These are phyloP conservation scores for Fusarium liriodendri DNA, from an alignment of 2,329 filamentous ascomycete genomes.

Conservation along the genomic window DNA sequence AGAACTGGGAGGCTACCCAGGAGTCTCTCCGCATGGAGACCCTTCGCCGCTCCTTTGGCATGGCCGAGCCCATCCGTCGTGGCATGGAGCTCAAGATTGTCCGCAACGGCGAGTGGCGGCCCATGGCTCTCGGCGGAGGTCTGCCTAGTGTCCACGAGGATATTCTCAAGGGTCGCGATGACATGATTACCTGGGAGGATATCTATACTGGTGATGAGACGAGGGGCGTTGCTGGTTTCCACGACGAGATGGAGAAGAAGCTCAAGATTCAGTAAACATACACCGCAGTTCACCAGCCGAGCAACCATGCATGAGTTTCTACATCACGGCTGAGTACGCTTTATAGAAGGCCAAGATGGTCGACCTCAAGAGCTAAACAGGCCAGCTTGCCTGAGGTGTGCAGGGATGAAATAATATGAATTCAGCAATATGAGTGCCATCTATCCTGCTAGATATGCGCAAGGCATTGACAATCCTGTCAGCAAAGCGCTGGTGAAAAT, in stretches of 20 bases:
- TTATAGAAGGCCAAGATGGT: slow-evolving; percentile 28
- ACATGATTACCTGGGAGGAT: slow-evolving; percentile 90
- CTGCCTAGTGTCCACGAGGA: slow-evolving; percentile 84
- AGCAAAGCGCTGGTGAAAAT: slow-evolving; percentile 29
- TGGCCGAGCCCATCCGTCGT: slow-evolving; percentile 90
- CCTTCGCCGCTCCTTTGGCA: slow-evolving; percentile 87
- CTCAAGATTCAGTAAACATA: slow-evolving; percentile 73
- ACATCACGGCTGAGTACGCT: slow-evolving; percentile 28
- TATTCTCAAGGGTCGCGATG: slow-evolving; percentile 83
- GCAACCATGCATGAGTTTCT: slow-evolving; percentile 15
- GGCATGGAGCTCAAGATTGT: slow-evolving; percentile 97
- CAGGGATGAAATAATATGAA: slow-evolving; percentile 21
- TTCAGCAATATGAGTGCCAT: slow-evolving; percentile 23
- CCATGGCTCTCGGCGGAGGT: slow-evolving; percentile 71
- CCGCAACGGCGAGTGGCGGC: slow-evolving; percentile 82
- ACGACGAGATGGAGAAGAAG: slow-evolving; percentile 94
- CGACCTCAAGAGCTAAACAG: not conserved
- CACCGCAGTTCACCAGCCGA: not conserved
- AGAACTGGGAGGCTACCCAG: slow-evolving; percentile 91
- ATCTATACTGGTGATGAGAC: slow-evolving; percentile 85
- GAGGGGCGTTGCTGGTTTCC: slow-evolving; percentile 77
- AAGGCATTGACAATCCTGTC: slow-evolving; percentile 22
- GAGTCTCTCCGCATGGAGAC: slow-evolving; percentile 88
- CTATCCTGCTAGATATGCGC: slow-evolving; percentile 50
- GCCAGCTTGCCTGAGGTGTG: not conserved